Base-by-base conservation (phyloP, 2,329 filamentous ascomycete species). In the Sporothrix dimorphospora region DNA sequence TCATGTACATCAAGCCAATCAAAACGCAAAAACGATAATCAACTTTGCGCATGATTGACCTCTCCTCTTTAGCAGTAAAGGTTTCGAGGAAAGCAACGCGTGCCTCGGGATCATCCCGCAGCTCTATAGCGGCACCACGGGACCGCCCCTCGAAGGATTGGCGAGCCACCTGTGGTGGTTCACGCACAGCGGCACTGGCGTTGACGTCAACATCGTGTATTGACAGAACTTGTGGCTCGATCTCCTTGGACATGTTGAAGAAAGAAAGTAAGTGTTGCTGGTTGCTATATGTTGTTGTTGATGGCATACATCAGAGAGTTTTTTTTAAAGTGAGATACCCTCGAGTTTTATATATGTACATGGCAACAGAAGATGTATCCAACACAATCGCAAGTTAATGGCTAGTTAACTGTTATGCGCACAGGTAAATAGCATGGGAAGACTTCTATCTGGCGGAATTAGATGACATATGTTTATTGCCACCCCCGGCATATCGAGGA, bases 1-100 rank as follows among this genome's bases (percentile, higher is more conserved):
- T 79, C 75, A 83, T 78, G 73, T 81, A 83, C 76, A 83, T 81
- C 7, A 82, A 71, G 1, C 80, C 81, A 51, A 83, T 82, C 8
- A 84, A 75, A 19, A 79, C 73, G 5, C 82, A 72, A 71, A 83
- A 82, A 11, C 78, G 76, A 63, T 75, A 72, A 67, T 83, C 79
- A 4, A 84, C 81, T 73, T 84, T 84, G 66, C 77, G 75, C 78
- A 81, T 81, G 72, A 83, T 81, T 42, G 75, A 72, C 42, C 76
- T 78, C 66, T 82, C 81, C 63, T 84, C 81, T 65, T 80, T 79
- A 0, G 78, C 77, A 7, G 78, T 80, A 72, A 83, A 84, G 0
- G 79, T 78, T 1, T 79, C 78, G 2, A 83, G 77, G 66, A 83
- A 83, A 11, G 72, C 75, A 4, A 74, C 66, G 16, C 24, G 76